A percentile compares a stretch with the other conserved stretches of the same genome.
phyloP scores from a whole-genome alignment of 176 grass and related monocot genomes.

The Paspalum notatum region DNA sequence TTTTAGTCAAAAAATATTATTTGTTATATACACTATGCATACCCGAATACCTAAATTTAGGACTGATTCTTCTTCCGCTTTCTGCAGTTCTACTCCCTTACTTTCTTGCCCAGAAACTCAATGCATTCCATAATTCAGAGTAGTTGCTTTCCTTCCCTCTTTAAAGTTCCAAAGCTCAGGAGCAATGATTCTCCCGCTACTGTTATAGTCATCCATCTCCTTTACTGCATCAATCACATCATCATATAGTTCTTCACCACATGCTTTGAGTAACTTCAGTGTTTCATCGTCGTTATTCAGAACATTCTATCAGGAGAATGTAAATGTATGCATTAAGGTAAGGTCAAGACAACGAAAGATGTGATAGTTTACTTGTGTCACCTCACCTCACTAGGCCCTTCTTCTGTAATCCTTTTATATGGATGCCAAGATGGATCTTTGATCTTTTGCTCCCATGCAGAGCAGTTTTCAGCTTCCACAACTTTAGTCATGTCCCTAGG shows the following conservation, averaged over 20 bases:
- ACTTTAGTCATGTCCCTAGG: neutral
- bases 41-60: neutral
- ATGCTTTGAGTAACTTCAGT: slow-evolving; percentile 1
- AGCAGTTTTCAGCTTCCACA: neutral
- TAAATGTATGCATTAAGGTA: neutral
- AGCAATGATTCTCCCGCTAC: slow-evolving; percentile 2
- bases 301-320: neutral
- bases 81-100: neutral
- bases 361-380: neutral
- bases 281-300: slow-evolving; percentile 7
- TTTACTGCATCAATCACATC: neutral
- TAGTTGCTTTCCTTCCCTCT: slow-evolving; percentile 21
- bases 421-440: slow-evolving; percentile 8
- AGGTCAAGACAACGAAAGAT: neutral
- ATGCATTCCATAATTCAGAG: slow-evolving; percentile 26
- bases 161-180: slow-evolving; percentile 26
- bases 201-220: slow-evolving; percentile 17
- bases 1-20: neutral
- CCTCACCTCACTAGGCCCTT: neutral
- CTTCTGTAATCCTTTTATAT: slow-evolving; percentile 12
- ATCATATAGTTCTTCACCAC: neutral
- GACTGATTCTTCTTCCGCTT: neutral
- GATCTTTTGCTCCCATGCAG: neutral
- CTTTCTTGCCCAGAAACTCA: neutral
- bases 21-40: neutral